These are phyloP conservation scores for Fusarium sp. DNA, from an alignment of 2,329 filamentous ascomycete genomes.

Conservation along the genomic window DNA sequence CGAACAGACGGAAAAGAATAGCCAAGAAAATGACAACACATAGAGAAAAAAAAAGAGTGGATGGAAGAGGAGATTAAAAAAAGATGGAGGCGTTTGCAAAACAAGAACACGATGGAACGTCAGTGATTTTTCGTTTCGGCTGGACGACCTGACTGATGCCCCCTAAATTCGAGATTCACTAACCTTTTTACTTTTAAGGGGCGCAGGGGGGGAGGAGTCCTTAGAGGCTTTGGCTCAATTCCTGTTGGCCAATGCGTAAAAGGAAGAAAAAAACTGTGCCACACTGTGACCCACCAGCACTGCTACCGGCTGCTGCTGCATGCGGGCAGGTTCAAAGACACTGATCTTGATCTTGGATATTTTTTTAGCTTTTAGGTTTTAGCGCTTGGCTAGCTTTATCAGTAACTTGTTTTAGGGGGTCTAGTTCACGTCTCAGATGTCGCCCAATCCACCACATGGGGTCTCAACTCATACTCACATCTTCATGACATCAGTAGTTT, in stretches of 20 bases:
- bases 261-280: neutral
- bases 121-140: neutral
- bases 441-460: slow-evolving; percentile 2
- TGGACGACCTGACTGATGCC: neutral
- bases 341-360: neutral
- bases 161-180: slow-evolving; percentile 7
- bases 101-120: neutral
- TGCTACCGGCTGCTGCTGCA: neutral
- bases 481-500: slow-evolving; percentile 1
- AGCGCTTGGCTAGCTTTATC: slow-evolving; percentile 4
- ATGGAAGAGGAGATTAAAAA: neutral
- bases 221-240: neutral
- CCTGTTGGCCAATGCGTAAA: slow-evolving; percentile 13
- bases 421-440: neutral
- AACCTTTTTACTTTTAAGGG: slow-evolving; percentile 8
- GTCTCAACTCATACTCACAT: neutral
- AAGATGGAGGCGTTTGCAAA: neutral
- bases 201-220: neutral
- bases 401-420: neutral
- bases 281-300: neutral
- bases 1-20: neutral
- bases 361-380: neutral
- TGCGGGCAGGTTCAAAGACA: neutral
- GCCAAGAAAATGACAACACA: neutral
- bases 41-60: neutral